Base-by-base conservation (phyloP, 805 yeast genomes). In the Candida silvatica region DNA sequence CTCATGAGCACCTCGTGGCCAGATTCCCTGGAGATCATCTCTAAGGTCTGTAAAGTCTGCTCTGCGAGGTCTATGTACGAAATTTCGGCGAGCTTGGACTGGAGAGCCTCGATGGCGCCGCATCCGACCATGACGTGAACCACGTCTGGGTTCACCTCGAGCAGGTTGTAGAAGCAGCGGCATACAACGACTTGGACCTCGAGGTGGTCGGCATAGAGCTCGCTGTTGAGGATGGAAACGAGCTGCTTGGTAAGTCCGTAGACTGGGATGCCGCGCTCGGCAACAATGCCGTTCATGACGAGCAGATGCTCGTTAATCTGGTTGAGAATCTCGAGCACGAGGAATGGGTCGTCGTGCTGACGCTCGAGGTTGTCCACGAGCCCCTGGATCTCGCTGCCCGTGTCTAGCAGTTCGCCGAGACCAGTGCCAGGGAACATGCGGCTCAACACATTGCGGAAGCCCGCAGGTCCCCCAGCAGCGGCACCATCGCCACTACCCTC, bases 61-160 rank as follows among this genome's bases (percentile, higher is more conserved):
- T 90, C 98, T 0, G 95, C 94, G 36, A 90, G 63, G 52, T 90
- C 98, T 36, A 90, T 88, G 51, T 74, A 88, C 36, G 77, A 75
- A 14, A 90, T 79, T 42, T 85, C 94, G 38, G 72, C 49, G 25
- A 92, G 56, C 41, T 81, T 82, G 5, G 66, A 61, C 44, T 80
- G 73, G 18, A 92, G 62, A 0, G 73, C 75, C 29, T 75, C 78
- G 6, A 87, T 69, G 1, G 79, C 80, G 27, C 80, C 80, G 14
- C 73, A 73, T 16, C 69, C 62, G 3, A 85, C 77, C 3, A 85
- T 77, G 24, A 67, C 71, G 35, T 69, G 67, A 5, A 77, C 69
- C 30, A 77, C 72, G 31, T 80, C 80, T 12, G 75, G 74, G 44
- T 79, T 70, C 8, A 81, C 80, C 50, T 86, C 96, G 36, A 86